These are phyloP conservation scores for Carex littledalei DNA, from an alignment of 176 grass and related monocot genomes.

Conservation along the genomic window DNA sequence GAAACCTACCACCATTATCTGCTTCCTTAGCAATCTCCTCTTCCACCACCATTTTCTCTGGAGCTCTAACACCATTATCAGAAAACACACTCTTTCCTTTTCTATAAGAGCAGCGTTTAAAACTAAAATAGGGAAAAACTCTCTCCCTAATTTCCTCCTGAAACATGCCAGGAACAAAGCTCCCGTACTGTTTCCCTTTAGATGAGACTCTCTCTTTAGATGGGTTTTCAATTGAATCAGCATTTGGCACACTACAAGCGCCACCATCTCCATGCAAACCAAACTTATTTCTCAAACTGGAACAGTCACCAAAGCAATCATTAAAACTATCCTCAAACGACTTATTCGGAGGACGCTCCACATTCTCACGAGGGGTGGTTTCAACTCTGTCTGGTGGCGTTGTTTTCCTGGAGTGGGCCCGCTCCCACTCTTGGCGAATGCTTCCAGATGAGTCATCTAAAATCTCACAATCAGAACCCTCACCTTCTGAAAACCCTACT, in stretches of 20 bases:
- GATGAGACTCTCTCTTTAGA: conserved; percentile 20
- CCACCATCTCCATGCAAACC: conserved; percentile 6
- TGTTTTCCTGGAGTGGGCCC: conserved; percentile 51
- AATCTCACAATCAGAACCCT: conserved; percentile 73
- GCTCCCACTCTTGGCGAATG: conserved; percentile 67
- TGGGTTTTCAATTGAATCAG: conserved; percentile 3
- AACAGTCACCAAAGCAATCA: background rate
- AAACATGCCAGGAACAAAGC: conserved; percentile 4
- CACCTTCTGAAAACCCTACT: conserved; percentile 6
- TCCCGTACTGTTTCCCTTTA: background rate
- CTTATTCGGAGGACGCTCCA: conserved; percentile 19
- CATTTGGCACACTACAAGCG: conserved; percentile 27
- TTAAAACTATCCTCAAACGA: conserved; percentile 1
- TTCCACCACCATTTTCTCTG: background rate
- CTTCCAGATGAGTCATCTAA: conserved; percentile 42
- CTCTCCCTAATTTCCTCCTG: conserved; percentile 17
- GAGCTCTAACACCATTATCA: conserved; percentile 11
- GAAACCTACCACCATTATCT: conserved; percentile 30
- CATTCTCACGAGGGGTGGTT: conserved; percentile 8
- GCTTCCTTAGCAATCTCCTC: conserved; percentile 1
- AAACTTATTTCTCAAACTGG: conserved; percentile 2
- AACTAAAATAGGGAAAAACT: background rate
- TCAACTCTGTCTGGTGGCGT: conserved; percentile 11
- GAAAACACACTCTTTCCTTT: conserved; percentile 6
- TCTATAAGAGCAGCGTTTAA: background rate